Percentiles rank a stretch among this genome's conserved stretches.
Evolutionary conservation across 2,329 filamentous ascomycete species (phyloP).

Genomic region (Aspergillus tanneri): DNA sequence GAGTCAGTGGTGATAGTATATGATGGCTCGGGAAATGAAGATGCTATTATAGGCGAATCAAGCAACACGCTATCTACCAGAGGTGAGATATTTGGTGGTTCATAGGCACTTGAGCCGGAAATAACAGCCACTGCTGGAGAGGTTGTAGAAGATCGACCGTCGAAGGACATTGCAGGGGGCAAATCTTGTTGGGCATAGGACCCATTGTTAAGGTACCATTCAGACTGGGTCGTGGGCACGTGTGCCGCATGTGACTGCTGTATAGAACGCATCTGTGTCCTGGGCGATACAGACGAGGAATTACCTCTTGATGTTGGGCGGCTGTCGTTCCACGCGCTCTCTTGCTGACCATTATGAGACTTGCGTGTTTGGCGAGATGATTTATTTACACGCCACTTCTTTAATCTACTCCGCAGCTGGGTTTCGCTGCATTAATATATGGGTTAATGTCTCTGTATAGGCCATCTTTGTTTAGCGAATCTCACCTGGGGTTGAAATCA

Average conservation of each 20-base stretch:
- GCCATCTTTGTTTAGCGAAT: background rate
- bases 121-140: slow-evolving; percentile 15
- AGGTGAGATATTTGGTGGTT: too few relatives aligned
- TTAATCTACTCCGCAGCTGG: slow-evolving; percentile 45
- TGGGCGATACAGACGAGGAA: slow-evolving; percentile 15
- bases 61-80: slow-evolving; percentile 26
- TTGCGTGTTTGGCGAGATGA: slow-evolving; percentile 45
- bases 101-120: slow-evolving; percentile 26
- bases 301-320: slow-evolving; percentile 13
- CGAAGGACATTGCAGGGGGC: slow-evolving; percentile 13
- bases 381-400: slow-evolving; percentile 48
- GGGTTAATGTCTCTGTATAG: background rate
- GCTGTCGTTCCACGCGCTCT: slow-evolving; percentile 23
- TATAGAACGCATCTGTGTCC: slow-evolving; percentile 9
- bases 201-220: slow-evolving; percentile 20
- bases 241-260: slow-evolving; percentile 9
- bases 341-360: slow-evolving; percentile 22
- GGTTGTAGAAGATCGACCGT: slow-evolving; percentile 15
- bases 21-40: slow-evolving; percentile 22
- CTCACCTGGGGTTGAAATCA: slow-evolving; percentile 46
- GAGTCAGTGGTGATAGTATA: slow-evolving; percentile 31
- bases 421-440: slow-evolving; percentile 37
- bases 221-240: slow-evolving; percentile 14
- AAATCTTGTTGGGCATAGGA: slow-evolving; percentile 11
- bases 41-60: slow-evolving; percentile 27